These are phyloP conservation scores for Puccinia novopanici DNA, from an alignment of 1,284 basidiomycete species.

Conservation along the genomic window DNA sequence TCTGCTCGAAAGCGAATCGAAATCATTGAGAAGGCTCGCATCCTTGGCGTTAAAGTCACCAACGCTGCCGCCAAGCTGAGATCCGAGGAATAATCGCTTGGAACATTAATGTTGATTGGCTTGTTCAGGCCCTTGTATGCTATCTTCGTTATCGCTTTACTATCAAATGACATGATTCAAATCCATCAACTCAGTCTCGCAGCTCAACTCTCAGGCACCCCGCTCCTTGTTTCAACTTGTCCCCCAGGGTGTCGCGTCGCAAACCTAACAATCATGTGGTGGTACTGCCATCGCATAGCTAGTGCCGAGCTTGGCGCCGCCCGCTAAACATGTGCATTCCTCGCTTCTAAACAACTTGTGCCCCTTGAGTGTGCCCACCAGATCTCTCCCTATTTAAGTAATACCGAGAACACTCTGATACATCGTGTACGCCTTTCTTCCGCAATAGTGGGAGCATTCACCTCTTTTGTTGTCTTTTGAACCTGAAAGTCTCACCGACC, in stretches of 20 bases:
- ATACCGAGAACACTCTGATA: no score
- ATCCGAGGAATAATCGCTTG: slow-evolving; percentile 72
- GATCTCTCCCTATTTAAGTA: no score
- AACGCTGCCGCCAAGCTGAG: slow-evolving; percentile 93
- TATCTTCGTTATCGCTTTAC: slow-evolving; percentile 16
- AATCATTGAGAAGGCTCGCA: slow-evolving; percentile 70
- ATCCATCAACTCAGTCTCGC: background rate
- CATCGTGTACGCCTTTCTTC: no score
- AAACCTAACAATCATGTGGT: no score
- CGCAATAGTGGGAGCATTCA: no score
- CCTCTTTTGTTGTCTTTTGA: no score
- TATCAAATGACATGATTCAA: background rate
- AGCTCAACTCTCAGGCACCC: background rate
- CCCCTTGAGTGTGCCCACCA: no score
- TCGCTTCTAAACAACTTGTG: no score
- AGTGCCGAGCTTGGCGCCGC: no score
- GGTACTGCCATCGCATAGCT: no score
- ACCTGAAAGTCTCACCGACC: no score
- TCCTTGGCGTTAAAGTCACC: slow-evolving; percentile 69
- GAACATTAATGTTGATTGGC: background rate
- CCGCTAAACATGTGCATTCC: no score
- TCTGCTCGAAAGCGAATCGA: slow-evolving; percentile 91
- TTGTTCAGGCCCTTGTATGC: slow-evolving; percentile 10
- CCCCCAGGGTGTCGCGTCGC: background rate
- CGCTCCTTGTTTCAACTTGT: background rate